Percentiles rank a stretch among this genome's conserved stretches.
Evolutionary conservation across 495 filamentous ascomycete genomes (phyloP).

Genomic region (Tuber brumale): DNA sequence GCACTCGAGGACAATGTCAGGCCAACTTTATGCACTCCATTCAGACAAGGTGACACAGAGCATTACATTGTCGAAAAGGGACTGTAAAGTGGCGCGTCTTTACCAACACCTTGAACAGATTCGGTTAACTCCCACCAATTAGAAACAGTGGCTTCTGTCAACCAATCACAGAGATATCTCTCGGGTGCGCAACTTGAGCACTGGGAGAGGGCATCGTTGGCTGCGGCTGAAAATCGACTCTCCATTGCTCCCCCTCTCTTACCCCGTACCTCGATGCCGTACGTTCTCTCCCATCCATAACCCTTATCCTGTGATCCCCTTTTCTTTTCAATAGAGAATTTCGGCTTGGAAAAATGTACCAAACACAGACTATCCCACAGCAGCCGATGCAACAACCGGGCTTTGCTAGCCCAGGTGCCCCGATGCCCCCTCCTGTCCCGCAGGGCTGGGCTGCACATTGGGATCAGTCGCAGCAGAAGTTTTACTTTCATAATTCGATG

Average conservation of each 20-base stretch:
- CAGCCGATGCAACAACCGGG: not conserved
- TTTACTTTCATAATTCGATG: conserved; percentile 26
- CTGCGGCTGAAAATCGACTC: not conserved
- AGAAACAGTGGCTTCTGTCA: not conserved
- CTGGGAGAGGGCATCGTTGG: not conserved
- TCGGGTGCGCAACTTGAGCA: not conserved
- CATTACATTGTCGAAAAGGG: not conserved
- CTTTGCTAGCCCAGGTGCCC: not conserved
- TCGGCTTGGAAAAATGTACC: not conserved
- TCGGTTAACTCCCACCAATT: not conserved
- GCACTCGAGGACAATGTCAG: not conserved
- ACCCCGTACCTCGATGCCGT: not conserved
- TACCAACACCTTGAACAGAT: not conserved
- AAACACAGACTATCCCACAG: not conserved
- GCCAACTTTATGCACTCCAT: not conserved
- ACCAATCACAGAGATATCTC: not conserved
- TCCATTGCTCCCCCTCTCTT: not conserved
- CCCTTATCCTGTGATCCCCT: not conserved
- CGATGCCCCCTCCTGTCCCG: conserved; percentile 9
- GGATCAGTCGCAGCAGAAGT: conserved; percentile 34
- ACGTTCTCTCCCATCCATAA: not conserved
- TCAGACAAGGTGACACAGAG: not conserved
- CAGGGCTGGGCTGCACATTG: conserved; percentile 32
- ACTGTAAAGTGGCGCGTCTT: not conserved
- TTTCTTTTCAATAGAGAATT: not conserved